Conservation (phyloP, 2,329 filamentous ascomycete genomes). For the Lachnellula hyalina region DNA sequence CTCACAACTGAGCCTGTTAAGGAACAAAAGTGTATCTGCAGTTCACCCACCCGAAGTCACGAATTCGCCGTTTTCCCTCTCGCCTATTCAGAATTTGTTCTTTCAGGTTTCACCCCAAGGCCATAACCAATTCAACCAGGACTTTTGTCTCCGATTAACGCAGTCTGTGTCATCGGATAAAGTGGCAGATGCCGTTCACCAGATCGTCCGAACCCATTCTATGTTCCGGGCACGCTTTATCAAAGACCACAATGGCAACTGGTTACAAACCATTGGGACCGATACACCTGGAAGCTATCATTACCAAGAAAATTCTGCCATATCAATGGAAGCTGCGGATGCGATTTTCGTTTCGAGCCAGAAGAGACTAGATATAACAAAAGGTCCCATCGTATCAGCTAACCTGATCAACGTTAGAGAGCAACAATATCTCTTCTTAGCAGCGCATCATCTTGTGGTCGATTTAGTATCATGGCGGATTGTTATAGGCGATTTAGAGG, state of each 20-base stretch:
- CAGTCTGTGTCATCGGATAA: not conserved
- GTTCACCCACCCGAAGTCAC: too few species aligned
- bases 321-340: not conserved
- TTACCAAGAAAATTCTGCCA: not conserved
- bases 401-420: not conserved
- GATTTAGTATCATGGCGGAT: slow-evolving; percentile 35
- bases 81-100: slow-evolving; percentile 12
- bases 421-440: slow-evolving; percentile 8
- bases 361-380: not conserved
- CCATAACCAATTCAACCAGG: slow-evolving; percentile 19
- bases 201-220: slow-evolving; percentile 31
- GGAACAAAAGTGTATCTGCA: too few species aligned
- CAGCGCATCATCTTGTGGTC: slow-evolving; percentile 22
- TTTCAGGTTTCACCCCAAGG: slow-evolving; percentile 8
- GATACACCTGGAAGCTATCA: slow-evolving; percentile 3
- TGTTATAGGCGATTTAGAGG: slow-evolving; percentile 33
- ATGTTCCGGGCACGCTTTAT: slow-evolving; percentile 35
- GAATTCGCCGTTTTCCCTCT: too few species aligned
- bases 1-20: too few species aligned
- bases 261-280: slow-evolving; percentile 30
- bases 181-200: slow-evolving; percentile 22
- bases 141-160: slow-evolving; percentile 6
- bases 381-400: not conserved
- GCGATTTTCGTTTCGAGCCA: not conserved
- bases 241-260: slow-evolving; percentile 12